Percentiles rank a stretch among this genome's conserved stretches.
Evolutionary conservation across 768 basidiomycete species (phyloP).

Genomic region (Podaxis carcinomalis): DNA sequence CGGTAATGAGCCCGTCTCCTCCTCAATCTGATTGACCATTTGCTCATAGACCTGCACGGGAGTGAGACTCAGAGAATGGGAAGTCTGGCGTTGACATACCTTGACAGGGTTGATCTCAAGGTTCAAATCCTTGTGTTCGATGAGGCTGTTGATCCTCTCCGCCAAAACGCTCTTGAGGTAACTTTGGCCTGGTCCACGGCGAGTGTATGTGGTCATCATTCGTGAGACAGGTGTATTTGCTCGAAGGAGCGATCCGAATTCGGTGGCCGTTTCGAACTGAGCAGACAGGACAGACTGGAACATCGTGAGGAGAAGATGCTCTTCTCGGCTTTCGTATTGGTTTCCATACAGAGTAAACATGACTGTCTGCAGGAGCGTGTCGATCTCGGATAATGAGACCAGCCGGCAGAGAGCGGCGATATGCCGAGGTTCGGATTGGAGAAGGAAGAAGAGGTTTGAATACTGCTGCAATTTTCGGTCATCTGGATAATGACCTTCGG

Average conservation of each 20-base stretch:
- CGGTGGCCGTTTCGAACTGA: conserved; percentile 98
- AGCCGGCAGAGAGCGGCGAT: conserved; percentile 95
- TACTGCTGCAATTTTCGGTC: conserved; percentile 94
- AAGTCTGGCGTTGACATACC: conserved; percentile 36
- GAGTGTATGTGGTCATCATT: conserved; percentile 99
- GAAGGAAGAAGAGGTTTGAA: conserved; percentile 97
- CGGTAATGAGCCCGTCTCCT: conserved; percentile 91
- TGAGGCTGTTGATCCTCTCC: conserved; percentile 96
- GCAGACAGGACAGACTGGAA: conserved; percentile 98
- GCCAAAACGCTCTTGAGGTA: conserved; percentile 97
- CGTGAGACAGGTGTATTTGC: conserved; percentile 99
- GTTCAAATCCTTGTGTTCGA: conserved; percentile 99
- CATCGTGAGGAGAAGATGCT: conserved; percentile 98
- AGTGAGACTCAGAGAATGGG: conserved; percentile 6
- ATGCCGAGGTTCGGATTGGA: conserved; percentile 97
- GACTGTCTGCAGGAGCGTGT: conserved; percentile 97
- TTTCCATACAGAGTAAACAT: conserved; percentile 99
- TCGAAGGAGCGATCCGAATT: conserved; percentile 96
- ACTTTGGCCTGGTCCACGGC: conserved; percentile 96
- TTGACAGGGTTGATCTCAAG: conserved; percentile 99
- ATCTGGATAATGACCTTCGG: conserved; percentile 89
- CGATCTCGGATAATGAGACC: conserved; percentile 94
- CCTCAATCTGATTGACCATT: conserved; percentile 98
- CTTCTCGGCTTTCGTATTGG: conserved; percentile 97
- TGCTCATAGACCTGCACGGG: conserved; percentile 90